Base-by-base conservation (phyloP, 805 yeast genomes). In the Metschnikowia lunata region DNA sequence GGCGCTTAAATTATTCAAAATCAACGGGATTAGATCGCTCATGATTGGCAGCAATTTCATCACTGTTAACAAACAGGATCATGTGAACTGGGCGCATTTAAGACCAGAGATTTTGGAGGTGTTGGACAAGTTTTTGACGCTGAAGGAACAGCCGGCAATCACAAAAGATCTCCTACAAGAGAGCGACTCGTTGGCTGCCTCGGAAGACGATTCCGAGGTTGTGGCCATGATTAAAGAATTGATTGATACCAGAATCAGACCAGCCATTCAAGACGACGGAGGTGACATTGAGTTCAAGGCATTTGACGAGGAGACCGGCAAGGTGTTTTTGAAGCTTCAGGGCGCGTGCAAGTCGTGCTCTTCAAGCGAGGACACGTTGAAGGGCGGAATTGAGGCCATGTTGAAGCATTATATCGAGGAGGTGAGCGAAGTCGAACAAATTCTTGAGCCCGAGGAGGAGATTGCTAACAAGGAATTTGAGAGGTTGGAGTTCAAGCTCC, bases 211-310 rank as follows among this genome's bases (percentile, higher is more conserved):
- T 48, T 55, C 62, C 28, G 98, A 91, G 65, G 79, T 88, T 1
- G 85, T 88, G 36, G 81, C 86, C 28, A 85, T 90, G 85, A 88
- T 93, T 58, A 86, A 88, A 56, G 98, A 93, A 60, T 74, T 93
- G 45, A 83, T 95, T 45, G 95, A 86, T 48, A 93, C 99, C 1
- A 81, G 97, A 61, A 90, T 93, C 40, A 82, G 97, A 59, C 99
- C 99, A 1, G 97, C 98, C 1, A 89, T 93, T 46, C 96, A 89
- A 68, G 99, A 93, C 58, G 99, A 93, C 59, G 99, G 99, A 50
- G 99, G 99, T 30, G 98, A 93, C 60, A 83, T 93, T 49, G 90
- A 88, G 56, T 95, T 82, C 62, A 77, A 86, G 47, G 93, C 88
- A 6, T 90, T 87, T 60, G 88, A 87, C 45, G 88, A 85, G 50